Evolutionary conservation across 768 basidiomycete species (phyloP).

Genomic region (Suillus spraguei): DNA sequence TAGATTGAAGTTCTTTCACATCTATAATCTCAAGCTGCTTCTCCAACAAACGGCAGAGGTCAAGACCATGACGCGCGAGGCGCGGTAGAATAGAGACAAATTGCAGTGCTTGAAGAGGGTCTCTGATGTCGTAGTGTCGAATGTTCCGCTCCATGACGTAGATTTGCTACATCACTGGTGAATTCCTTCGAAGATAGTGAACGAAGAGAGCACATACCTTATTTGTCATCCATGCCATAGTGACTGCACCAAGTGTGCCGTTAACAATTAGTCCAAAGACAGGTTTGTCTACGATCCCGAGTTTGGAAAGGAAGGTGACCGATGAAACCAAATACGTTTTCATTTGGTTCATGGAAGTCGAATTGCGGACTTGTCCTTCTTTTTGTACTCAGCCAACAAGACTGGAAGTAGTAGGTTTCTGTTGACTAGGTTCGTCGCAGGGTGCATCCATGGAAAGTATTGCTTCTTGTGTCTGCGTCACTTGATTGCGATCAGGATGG

Average conservation of each 20-base stretch:
- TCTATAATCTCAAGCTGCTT: too few species aligned
- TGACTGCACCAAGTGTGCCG: not conserved
- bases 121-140: not conserved
- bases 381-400: too few species aligned
- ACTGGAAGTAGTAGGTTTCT: too few species aligned
- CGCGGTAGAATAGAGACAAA: not conserved
- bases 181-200: not conserved
- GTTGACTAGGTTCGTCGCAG: too few species aligned
- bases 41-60: too few species aligned
- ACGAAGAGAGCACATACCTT: not conserved
- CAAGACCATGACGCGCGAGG: not conserved
- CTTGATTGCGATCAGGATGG: too few species aligned
- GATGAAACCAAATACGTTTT: not conserved
- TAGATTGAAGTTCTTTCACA: too few species aligned
- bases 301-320: not conserved
- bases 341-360: not conserved
- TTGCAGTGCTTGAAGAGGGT: not conserved
- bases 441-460: too few species aligned
- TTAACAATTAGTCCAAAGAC: slow-evolving; percentile 3
- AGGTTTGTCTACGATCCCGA: slow-evolving; percentile 3
- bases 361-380: not conserved
- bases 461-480: too few species aligned
- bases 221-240: not conserved
- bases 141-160: not conserved
- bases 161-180: not conserved